Base-by-base conservation (phyloP, 139 green algal species). In the Haematococcus lacustris region DNA sequence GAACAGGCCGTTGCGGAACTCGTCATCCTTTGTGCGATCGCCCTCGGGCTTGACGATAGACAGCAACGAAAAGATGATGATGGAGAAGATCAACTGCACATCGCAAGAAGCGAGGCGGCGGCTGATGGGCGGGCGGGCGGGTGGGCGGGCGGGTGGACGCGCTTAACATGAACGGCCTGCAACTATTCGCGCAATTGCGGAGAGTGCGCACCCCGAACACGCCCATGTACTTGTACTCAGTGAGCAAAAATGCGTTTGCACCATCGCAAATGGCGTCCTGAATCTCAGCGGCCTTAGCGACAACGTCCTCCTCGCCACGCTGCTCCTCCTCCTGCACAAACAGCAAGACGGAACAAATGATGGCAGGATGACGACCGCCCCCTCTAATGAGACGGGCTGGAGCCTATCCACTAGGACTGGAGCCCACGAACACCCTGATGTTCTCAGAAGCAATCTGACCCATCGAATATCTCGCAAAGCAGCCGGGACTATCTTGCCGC, bases 21-120 rank as follows among this genome's bases (percentile, higher is more conserved):
- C 74, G 34, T 80, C 74, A 1, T 66, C 59, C 33, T 68, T 47
- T 7, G 74, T 80, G 61, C 74, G 74, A 68, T 83, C 89, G 26
- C 75, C 76, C 74, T 93, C 84, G 32, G 83, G 88, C 25, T 70
- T 78, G 53, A 97, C 75, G 40, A 86, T 92, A 72, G 82, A 86
- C 35, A 99, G 88, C 25, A 99, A 91, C 2, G 95, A 78, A 78
- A 97, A 97, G 71, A 99, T 94, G 61, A 97, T 43, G 25, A 96
- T 75, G 3, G 89, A 87, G 85, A 99, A 97, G 68, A 84, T 76
- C n/a, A 83, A 81, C 89, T 95, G 34, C 39, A 73, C 2, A n/a
- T n/a, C n/a, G n/a, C n/a, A n/a, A n/a, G n/a, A n/a, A n/a, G n/a
- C n/a, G n/a, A n/a, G n/a, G n/a, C n/a, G n/a, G n/a, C n/a, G n/a